A percentile compares a stretch with the other conserved stretches of the same genome.
Conservation (phyloP, 129 eudicot species). For the Flaveria sonorensis region DNA sequence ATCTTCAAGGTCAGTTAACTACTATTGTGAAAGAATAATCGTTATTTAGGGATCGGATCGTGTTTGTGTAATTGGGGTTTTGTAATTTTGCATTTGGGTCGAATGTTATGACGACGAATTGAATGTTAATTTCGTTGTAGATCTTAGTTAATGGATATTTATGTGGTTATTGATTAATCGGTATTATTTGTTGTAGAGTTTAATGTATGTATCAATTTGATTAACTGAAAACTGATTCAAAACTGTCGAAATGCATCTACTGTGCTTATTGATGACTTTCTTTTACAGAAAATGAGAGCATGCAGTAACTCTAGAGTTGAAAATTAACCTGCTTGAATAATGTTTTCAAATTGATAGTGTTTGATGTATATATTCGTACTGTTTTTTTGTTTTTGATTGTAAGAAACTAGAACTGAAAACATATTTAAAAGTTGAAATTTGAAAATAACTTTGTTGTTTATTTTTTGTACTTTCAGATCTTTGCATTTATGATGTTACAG, state of each 20-base stretch:
- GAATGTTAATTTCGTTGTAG: background rate
- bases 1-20: constrained; percentile 55
- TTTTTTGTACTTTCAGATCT: background rate
- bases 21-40: background rate
- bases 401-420: background rate
- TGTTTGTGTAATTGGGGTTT: constrained; percentile 10
- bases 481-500: no score
- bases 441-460: background rate
- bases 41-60: background rate
- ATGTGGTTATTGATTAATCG: background rate
- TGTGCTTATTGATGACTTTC: background rate
- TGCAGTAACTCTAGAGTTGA: background rate
- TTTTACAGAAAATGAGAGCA: constrained; percentile 1
- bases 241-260: background rate
- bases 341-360: background rate
- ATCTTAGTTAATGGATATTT: background rate
- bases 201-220: background rate
- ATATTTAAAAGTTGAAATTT: background rate
- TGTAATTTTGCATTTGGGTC: constrained; percentile 17
- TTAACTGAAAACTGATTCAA: background rate
- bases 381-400: constrained; percentile 4
- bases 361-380: background rate
- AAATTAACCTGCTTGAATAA: no score
- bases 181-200: background rate
- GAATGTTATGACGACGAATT: constrained; percentile 5